These are phyloP conservation scores for Aspergillus alliaceus DNA, from an alignment of 2,329 filamentous ascomycete species.

Conservation along the genomic window DNA sequence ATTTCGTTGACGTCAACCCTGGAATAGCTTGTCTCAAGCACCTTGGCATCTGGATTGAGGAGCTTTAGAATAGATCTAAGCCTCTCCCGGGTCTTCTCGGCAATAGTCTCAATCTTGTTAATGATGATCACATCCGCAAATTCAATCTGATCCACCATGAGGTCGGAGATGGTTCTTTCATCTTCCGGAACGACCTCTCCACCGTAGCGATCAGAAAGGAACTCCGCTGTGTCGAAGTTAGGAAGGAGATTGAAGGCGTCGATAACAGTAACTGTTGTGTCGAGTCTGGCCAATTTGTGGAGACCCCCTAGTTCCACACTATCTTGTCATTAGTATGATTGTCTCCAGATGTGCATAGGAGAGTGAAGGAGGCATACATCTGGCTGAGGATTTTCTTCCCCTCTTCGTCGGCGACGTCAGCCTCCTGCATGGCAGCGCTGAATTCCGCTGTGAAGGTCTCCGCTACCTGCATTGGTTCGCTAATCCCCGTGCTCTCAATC, in stretches of 20 bases:
- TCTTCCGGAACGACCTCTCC: conserved; percentile 66
- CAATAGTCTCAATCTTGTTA: conserved; percentile 68
- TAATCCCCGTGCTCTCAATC: conserved; percentile 71
- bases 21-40: conserved; percentile 61
- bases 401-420: conserved; percentile 48
- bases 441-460: conserved; percentile 67
- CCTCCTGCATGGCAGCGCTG: conserved; percentile 48
- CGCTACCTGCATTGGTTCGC: conserved; percentile 71
- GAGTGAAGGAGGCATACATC: conserved; percentile 40
- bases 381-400: conserved; percentile 47
- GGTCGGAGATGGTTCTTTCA: conserved; percentile 70
- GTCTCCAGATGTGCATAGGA: conserved; percentile 8
- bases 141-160: conserved; percentile 77
- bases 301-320: conserved; percentile 61
- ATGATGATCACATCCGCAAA: conserved; percentile 72
- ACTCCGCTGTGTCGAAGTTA: conserved; percentile 69
- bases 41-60: conserved; percentile 66
- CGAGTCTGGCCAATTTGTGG: conserved; percentile 64
- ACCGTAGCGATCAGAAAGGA: conserved; percentile 63
- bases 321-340: conserved; percentile 5
- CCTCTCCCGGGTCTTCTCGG: conserved; percentile 45
- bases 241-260: conserved; percentile 72
- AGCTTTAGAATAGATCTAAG: conserved; percentile 57
- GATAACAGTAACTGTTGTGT: conserved; percentile 71
- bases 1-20: conserved; percentile 63